Base-by-base conservation (phyloP, 2,329 filamentous ascomycete genomes). In the Coleophoma crateriformis region DNA sequence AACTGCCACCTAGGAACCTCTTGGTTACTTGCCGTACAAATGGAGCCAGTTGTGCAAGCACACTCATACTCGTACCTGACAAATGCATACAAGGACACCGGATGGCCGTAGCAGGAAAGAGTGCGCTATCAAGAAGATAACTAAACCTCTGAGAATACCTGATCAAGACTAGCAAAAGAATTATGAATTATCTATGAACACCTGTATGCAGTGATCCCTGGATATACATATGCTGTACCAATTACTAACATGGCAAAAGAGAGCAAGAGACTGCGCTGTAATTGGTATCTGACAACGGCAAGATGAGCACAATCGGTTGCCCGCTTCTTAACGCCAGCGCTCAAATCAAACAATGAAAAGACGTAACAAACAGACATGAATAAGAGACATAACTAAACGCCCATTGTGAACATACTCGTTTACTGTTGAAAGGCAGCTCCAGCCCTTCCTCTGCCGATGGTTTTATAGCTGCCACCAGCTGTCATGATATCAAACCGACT, bases 401-500 rank as follows among this genome's bases (percentile, higher is more conserved):
- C 10, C 33, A 37, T 19, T 11, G 39, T 33, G n/a, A 42, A 22
- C 12, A 10, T 39, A 15, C 34, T 20, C 17, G 12, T 7, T 53
- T 48, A 61, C 47, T 61, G 58, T 47, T 65, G 61, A 47, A 65
- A 65, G 2, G 64, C 64, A 46, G 56, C 41, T 19, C 64, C 64
- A 5, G 54, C 45, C 47, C 51, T 58, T 4, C 61, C 50, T 47
- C 60, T 56, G 4, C 64, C 64, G 14, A 65, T 62, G 2, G 64
- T 67, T 52, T 63, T 64, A 49, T 56, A 67, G 45, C 54, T 63
- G 1, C 61, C 62, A 7, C 60, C 64, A 11, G 58, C 58, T 37
- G 55, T 52, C 51, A 66, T 63, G 37, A 64, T 56, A 50, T 67
- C 65, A 40, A 67, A 67, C 11, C 64, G 57, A 40, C 53, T 60